Conservation (phyloP, 345 rosid species). For the Moricandia arvensis region DNA sequence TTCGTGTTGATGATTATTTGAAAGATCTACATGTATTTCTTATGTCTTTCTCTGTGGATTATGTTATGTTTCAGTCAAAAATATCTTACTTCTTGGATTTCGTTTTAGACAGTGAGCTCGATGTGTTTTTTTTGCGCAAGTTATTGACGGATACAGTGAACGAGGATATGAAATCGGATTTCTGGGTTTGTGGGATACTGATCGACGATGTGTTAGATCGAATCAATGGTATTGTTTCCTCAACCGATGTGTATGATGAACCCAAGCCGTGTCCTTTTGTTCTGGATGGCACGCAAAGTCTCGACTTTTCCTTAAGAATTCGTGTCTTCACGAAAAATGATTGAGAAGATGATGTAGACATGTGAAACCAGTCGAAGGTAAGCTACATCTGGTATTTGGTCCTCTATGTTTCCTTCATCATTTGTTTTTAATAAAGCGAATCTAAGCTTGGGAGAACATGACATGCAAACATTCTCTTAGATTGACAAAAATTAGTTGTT, state of each 20-base stretch:
- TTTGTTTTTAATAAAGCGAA: neutral
- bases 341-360: constrained; percentile 46
- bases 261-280: constrained; percentile 54
- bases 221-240: neutral
- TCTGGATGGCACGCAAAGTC: constrained; percentile 68
- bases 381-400: constrained; percentile 59
- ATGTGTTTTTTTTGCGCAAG: neutral
- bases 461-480: no score
- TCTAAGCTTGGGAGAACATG: no score
- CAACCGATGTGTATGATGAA: constrained; percentile 40
- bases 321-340: constrained; percentile 34
- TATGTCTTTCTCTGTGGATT: no score
- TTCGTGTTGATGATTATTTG: no score
- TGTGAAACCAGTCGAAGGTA: constrained; percentile 64
- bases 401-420: neutral
- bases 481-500: no score
- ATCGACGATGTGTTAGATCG: neutral
- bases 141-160: neutral
- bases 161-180: no score
- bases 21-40: no score
- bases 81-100: no score
- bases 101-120: neutral
- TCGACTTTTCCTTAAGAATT: constrained; percentile 65
- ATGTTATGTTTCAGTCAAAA: no score
- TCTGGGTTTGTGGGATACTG: neutral